phyloP scores from a whole-genome alignment of 2,329 filamentous ascomycete genomes.

The Byssothecium circinans region DNA sequence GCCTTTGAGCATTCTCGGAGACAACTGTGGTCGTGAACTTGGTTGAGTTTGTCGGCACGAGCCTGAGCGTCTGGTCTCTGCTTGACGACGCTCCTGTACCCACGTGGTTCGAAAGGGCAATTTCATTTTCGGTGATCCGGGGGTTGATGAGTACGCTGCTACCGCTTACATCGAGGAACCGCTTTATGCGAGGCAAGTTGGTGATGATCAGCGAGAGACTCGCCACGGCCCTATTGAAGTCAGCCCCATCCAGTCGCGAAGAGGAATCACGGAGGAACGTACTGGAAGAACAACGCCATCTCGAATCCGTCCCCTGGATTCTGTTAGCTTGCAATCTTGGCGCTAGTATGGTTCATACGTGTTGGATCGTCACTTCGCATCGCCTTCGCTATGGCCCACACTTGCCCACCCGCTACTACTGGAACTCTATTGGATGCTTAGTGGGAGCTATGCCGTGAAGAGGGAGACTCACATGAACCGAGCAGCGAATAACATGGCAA shows the following conservation, averaged over 20 bases:
- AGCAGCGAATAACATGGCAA: constrained; percentile 18
- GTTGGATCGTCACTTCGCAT: constrained; percentile 11
- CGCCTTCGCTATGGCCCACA: constrained; percentile 15
- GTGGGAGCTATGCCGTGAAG: neutral
- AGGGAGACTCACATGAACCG: constrained; percentile 13
- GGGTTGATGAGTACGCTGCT: constrained; percentile 15
- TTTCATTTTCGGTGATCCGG: constrained; percentile 17
- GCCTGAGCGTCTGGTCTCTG: constrained; percentile 4
- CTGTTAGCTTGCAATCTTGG: constrained; percentile 5
- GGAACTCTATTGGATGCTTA: constrained; percentile 15
- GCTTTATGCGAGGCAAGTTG: constrained; percentile 22
- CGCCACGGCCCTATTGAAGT: constrained; percentile 15
- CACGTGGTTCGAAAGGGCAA: constrained; percentile 5
- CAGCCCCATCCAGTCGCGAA: neutral
- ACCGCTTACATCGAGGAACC: constrained; percentile 15
- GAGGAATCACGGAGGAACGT: constrained; percentile 1
- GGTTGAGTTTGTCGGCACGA: constrained; percentile 15
- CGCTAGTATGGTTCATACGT: constrained; percentile 5
- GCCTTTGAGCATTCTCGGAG: constrained; percentile 8
- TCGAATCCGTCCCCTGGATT: constrained; percentile 16
- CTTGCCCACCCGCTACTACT: constrained; percentile 14
- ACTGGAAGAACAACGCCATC: constrained; percentile 19
- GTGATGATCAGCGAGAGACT: constrained; percentile 22
- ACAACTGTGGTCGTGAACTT: constrained; percentile 19
- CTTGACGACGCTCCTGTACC: neutral